These are phyloP conservation scores for Vickermania spadyakhi DNA, from an alignment of 208 protist species.

Conservation along the genomic window DNA sequence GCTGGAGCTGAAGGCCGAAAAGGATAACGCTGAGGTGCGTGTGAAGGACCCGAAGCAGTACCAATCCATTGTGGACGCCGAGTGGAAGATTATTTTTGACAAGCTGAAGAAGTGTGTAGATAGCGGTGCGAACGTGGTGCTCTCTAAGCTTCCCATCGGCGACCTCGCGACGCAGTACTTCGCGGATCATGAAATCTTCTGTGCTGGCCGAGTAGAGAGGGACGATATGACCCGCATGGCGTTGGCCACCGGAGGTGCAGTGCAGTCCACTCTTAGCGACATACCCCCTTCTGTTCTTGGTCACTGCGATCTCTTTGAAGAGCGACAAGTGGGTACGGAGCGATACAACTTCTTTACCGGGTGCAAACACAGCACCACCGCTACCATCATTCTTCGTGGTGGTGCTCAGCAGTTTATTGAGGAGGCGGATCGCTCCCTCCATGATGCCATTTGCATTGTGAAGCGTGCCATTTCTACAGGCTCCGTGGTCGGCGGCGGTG, in stretches of 20 bases:
- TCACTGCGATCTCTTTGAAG: conserved; percentile 96
- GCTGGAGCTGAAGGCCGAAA: conserved; percentile 99
- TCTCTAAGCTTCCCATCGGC: conserved; percentile 99
- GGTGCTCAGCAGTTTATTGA: conserved; percentile 99
- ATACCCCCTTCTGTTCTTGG: conserved; percentile 93
- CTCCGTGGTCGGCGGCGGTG: conserved; percentile 98
- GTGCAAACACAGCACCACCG: conserved; percentile 87
- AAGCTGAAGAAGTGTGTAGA: conserved; percentile 99
- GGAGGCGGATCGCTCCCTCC: conserved; percentile 98
- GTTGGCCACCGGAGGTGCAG: conserved; percentile 93
- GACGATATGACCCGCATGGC: conserved; percentile 94
- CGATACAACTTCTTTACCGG: conserved; percentile 99
- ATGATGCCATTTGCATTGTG: conserved; percentile 99
- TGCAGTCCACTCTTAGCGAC: conserved; percentile 98
- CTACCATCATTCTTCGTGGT: conserved; percentile 94
- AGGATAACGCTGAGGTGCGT: conserved; percentile 99
- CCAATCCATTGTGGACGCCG: conserved; percentile 99
- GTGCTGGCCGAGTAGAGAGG: conserved; percentile 97
- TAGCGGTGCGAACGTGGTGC: conserved; percentile 97
- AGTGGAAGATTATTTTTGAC: conserved; percentile 99
- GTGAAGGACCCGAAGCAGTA: conserved; percentile 98
- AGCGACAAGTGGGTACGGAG: conserved; percentile 97
- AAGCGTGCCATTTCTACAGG: conserved; percentile 95
- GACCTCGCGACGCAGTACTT: conserved; percentile 99
- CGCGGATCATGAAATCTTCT: conserved; percentile 99